Evolutionary conservation across 371 early-diverging fungal species (phyloP).

Genomic region (Mortierella sp.): DNA sequence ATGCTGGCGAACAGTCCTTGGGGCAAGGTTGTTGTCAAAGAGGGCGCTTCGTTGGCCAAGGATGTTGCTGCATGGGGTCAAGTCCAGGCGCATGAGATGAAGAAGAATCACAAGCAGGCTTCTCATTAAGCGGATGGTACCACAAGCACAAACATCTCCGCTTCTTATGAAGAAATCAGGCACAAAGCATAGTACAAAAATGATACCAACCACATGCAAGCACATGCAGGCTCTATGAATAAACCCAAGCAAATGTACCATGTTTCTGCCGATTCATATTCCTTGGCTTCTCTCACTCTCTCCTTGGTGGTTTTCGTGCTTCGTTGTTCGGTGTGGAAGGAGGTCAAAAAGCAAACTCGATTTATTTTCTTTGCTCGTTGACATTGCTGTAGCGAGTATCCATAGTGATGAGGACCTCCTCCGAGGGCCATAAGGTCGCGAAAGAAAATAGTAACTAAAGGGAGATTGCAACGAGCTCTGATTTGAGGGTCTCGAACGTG

Average conservation of each 20-base stretch:
- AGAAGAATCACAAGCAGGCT: constrained; percentile 11
- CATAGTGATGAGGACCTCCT: too few species aligned
- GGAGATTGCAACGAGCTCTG: too few species aligned
- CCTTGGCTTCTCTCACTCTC: too few species aligned
- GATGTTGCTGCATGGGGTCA: constrained; percentile 38
- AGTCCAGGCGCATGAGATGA: constrained; percentile 23
- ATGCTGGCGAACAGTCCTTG: constrained; percentile 57
- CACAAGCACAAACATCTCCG: not conserved
- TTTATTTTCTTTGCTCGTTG: too few species aligned
- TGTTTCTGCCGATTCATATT: too few species aligned
- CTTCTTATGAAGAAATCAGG: not conserved
- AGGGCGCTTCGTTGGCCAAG: constrained; percentile 23
- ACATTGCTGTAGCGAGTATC: too few species aligned
- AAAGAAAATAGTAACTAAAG: too few species aligned
- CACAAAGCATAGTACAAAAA: not conserved
- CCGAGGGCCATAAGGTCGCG: too few species aligned
- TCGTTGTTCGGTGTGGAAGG: too few species aligned
- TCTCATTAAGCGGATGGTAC: not conserved
- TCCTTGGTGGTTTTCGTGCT: too few species aligned
- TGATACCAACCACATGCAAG: not conserved
- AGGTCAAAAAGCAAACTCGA: too few species aligned
- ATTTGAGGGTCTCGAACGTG: too few species aligned
- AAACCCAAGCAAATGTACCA: not conserved
- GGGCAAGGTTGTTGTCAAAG: constrained; percentile 45
- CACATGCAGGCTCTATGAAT: not conserved